Evolutionary conservation across 768 basidiomycete genomes (phyloP).

Genomic region (Phaeolepiota aurea): DNA sequence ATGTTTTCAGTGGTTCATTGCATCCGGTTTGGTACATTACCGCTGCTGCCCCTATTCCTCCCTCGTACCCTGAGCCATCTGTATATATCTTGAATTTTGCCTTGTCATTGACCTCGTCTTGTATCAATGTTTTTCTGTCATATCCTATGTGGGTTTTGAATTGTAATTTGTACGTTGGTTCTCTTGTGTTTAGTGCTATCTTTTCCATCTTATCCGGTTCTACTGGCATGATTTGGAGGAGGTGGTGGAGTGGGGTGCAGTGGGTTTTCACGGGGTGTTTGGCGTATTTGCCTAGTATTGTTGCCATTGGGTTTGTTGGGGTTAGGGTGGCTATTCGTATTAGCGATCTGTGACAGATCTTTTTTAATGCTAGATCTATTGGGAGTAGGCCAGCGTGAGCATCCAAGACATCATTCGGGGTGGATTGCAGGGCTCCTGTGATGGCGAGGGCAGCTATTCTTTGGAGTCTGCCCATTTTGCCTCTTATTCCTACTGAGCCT

Average conservation of each 20-base stretch:
- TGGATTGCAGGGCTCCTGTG: constrained; percentile 7
- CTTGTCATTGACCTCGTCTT: constrained; percentile 1
- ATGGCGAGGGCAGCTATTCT: constrained; percentile 7
- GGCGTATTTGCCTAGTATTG: background rate
- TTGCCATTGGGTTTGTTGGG: constrained; percentile 6
- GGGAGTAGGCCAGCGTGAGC: constrained; percentile 10
- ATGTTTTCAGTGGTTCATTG: background rate
- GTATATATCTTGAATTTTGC: constrained; percentile 8
- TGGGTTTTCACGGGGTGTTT: background rate
- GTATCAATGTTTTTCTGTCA: constrained; percentile 4
- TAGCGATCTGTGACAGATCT: constrained; percentile 6
- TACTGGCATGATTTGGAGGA: background rate
- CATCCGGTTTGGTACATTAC: constrained; percentile 3
- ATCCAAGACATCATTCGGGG: constrained; percentile 9
- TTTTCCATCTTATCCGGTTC: constrained; percentile 2
- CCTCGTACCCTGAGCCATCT: constrained; percentile 13
- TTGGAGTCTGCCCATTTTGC: constrained; percentile 8
- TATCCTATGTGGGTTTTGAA: constrained; percentile 1
- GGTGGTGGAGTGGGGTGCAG: background rate
- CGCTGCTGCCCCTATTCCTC: constrained; percentile 15
- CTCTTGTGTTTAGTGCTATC: constrained; percentile 8
- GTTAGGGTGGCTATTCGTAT: constrained; percentile 7
- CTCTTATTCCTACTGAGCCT: constrained; percentile 3
- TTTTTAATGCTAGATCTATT: constrained; percentile 6
- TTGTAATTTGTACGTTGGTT: background rate